Evolutionary conservation across 1,284 basidiomycete genomes (phyloP), one percentile per base, ranked within the genome.

Genomic region (Tilletia caries): DNA sequence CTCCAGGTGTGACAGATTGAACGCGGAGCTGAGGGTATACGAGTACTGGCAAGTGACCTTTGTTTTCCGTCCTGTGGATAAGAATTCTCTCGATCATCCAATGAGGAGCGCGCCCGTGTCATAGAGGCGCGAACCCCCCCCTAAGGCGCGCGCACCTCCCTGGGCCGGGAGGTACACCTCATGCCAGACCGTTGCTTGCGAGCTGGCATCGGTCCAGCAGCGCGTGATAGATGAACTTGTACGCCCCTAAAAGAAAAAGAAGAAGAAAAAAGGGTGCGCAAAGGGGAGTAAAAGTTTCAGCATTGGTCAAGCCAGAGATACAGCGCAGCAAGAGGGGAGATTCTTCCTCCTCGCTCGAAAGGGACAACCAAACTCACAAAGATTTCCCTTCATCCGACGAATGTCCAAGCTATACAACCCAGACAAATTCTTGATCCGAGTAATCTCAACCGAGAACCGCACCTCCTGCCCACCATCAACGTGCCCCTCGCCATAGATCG

Each of bases 381-480:
- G 50, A 58, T 82, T 81, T 54, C 81, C 81, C 70, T 81, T 79
- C 75, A 82, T 76, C 34, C 80, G 70, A 13, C 81, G 73, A 50
- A 82, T 81, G 65, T 82, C 81, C 25, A 82, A 64, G 69, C 78
- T 80, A 76, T 82, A 82, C 33, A 82, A 71, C 0, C 81, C 81
- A 6, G 74, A 70, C 50, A 82, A 67, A 44, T 79, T 81, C 70
- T 79, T 76, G 70, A 82, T 79, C 41, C 74, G 65, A 8, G 81
- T 81, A n/a, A 82, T 70, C 68, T 81, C 80, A 27, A 82, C 80
- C n/a, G 72, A 73, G 67, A 82, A 82, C 20, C 80, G 76, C 29
- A 82, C 76, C 68, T 82, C 81, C 33, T 82, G 81, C 2, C 81
- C 81, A 27, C 81, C 81, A 54, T 82, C 81, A 1, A 76, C 72